These are phyloP conservation scores for Colletotrichum lini DNA, from an alignment of 2,329 filamentous ascomycete genomes.

Conservation along the genomic window DNA sequence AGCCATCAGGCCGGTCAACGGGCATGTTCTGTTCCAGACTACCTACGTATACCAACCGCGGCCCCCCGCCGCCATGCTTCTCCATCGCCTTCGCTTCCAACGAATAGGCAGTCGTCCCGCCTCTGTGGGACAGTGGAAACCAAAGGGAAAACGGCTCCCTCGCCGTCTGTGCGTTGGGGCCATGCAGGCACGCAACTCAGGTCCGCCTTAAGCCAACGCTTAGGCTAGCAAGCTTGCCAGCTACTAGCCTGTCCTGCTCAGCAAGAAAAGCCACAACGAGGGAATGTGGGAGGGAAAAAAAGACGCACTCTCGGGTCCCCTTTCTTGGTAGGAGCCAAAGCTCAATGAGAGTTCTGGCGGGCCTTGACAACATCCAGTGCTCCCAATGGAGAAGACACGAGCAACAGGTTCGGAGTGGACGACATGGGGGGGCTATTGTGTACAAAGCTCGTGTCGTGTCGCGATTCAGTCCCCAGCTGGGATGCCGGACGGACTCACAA, in stretches of 20 bases:
- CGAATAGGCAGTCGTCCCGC: constrained; percentile 41
- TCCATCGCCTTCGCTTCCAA: constrained; percentile 10
- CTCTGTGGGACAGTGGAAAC: constrained; percentile 38
- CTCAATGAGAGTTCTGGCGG: constrained; percentile 11
- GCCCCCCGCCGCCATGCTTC: constrained; percentile 20
- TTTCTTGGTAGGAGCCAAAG: constrained; percentile 27
- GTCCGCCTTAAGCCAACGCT: constrained; percentile 28
- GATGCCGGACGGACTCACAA: neutral
- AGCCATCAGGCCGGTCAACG: constrained; percentile 1
- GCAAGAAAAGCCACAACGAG: neutral
- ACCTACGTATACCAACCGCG: constrained; percentile 13
- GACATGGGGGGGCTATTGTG: constrained; percentile 11
- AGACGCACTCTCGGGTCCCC: constrained; percentile 24
- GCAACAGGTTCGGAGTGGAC: constrained; percentile 22
- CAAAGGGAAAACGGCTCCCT: constrained; percentile 32
- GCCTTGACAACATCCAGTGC: constrained; percentile 19
- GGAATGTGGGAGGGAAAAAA: neutral
- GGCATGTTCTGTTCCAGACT: constrained; percentile 12
- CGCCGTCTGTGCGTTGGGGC: constrained; percentile 40
- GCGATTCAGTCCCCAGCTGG: constrained; percentile 23
- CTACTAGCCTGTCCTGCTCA: neutral
- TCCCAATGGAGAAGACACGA: constrained; percentile 27
- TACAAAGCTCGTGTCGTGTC: constrained; percentile 13
- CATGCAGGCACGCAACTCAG: constrained; percentile 39
- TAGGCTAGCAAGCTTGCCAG: constrained; percentile 3